Evolutionary conservation across 371 early-diverging fungal genomes (phyloP).

Genomic region (Sporodiniella umbellata): DNA sequence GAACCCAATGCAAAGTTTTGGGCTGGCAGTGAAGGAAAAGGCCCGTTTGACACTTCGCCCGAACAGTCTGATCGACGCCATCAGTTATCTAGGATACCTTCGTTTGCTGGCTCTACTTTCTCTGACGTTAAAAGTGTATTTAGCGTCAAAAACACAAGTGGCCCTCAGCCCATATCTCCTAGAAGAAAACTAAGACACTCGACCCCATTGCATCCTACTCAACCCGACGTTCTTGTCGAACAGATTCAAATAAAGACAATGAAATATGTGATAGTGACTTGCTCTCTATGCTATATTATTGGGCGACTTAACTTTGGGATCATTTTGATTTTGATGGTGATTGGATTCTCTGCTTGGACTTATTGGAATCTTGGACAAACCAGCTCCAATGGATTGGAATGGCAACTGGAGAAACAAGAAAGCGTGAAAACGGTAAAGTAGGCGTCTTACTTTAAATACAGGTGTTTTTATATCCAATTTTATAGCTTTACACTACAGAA

Average conservation of each 20-base stretch:
- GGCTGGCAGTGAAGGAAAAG: background rate
- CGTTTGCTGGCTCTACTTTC: constrained; percentile 56
- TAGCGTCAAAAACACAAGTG: constrained; percentile 7
- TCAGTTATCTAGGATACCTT: constrained; percentile 65
- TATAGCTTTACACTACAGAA: constrained; percentile 38
- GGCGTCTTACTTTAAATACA: too few relatives aligned
- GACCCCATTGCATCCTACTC: constrained; percentile 15
- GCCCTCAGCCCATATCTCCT: background rate
- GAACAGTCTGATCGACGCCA: constrained; percentile 9
- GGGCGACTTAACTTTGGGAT: constrained; percentile 24
- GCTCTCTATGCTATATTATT: constrained; percentile 21
- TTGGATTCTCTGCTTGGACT: constrained; percentile 20
- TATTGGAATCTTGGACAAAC: constrained; percentile 30
- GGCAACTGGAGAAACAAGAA: constrained; percentile 36
- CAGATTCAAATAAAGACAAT: constrained; percentile 28
- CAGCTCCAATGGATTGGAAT: constrained; percentile 20
- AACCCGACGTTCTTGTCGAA: constrained; percentile 21
- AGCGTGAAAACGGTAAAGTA: constrained; percentile 34
- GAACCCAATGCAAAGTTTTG: constrained; percentile 12
- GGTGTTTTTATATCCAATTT: background rate
- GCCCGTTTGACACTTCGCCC: constrained; percentile 3
- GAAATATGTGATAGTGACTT: constrained; percentile 23
- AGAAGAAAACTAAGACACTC: constrained; percentile 9
- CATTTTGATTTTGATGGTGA: constrained; percentile 10
- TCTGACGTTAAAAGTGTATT: constrained; percentile 12